Percentiles rank a stretch among this genome's conserved stretches.
phyloP scores from a whole-genome alignment of 2,329 filamentous ascomycete genomes.

The Teratosphaeriaceae sp. region DNA sequence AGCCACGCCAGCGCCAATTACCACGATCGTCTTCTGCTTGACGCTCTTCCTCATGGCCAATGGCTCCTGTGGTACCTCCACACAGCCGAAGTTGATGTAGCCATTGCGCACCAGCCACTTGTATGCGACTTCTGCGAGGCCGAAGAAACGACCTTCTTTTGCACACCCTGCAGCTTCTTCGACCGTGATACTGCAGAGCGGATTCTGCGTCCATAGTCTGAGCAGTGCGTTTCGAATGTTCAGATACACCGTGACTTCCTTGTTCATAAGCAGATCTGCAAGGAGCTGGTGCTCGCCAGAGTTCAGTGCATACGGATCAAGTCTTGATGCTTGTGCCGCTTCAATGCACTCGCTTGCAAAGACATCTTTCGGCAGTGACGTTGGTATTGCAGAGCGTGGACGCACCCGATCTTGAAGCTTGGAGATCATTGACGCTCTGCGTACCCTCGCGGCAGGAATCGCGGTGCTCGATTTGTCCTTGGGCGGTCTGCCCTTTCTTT shows the following conservation, averaged over 20 bases:
- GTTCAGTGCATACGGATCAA: slow-evolving; percentile 86
- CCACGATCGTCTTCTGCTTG: slow-evolving; percentile 66
- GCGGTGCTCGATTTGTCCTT: slow-evolving; percentile 18
- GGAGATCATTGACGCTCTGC: slow-evolving; percentile 19
- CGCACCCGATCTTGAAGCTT: slow-evolving; percentile 21
- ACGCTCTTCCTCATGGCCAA: slow-evolving; percentile 25
- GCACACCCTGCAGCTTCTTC: slow-evolving; percentile 89
- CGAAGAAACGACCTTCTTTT: slow-evolving; percentile 80
- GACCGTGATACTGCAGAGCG: slow-evolving; percentile 70
- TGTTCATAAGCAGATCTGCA: slow-evolving; percentile 72
- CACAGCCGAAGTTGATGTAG: slow-evolving; percentile 95
- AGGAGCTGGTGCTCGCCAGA: slow-evolving; percentile 75
- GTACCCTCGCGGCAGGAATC: slow-evolving; percentile 12
- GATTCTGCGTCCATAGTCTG: slow-evolving; percentile 81
- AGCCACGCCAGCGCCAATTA: slow-evolving; percentile 91
- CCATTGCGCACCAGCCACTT: slow-evolving; percentile 87
- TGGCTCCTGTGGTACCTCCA: slow-evolving; percentile 53
- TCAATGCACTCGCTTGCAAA: slow-evolving; percentile 90
- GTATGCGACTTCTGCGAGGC: slow-evolving; percentile 79
- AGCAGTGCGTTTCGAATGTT: slow-evolving; percentile 95
- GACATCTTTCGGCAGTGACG: slow-evolving; percentile 61
- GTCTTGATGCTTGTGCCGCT: slow-evolving; percentile 79
- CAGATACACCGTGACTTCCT: slow-evolving; percentile 89
- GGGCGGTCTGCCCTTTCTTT: slow-evolving; percentile 25
- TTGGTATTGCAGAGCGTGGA: slow-evolving; percentile 66